A percentile compares a stretch with the other conserved stretches of the same genome.
Conservation (phyloP, 495 filamentous ascomycete genomes). For the Xylaria flabelliformis region DNA sequence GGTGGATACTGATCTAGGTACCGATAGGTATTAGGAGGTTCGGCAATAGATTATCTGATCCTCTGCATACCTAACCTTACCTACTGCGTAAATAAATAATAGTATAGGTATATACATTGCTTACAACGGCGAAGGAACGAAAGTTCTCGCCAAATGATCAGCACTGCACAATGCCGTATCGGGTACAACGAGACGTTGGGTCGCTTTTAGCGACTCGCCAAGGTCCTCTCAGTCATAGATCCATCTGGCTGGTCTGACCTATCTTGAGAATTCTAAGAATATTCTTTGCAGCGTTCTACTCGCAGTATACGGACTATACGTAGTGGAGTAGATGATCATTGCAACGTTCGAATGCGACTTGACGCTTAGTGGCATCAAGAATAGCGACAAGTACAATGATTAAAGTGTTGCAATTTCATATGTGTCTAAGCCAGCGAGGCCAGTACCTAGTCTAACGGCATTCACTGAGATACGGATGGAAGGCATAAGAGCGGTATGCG, state of each 20-base stretch:
- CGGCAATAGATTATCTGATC: background rate
- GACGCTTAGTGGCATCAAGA: background rate
- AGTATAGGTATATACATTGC: background rate
- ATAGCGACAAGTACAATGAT: background rate
- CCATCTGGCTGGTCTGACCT: background rate
- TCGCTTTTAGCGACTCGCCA: conserved; percentile 14
- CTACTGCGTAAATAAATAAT: background rate
- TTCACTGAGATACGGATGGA: background rate
- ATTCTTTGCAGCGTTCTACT: conserved; percentile 28
- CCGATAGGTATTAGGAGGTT: background rate
- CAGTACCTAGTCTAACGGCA: no score
- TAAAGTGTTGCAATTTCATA: no score
- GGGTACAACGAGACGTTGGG: conserved; percentile 18
- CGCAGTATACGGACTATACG: no score
- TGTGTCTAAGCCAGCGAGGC: no score
- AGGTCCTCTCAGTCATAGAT: background rate
- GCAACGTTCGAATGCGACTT: conserved; percentile 4
- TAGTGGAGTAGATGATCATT: conserved; percentile 7
- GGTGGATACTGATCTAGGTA: background rate
- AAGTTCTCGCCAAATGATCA: conserved; percentile 1
- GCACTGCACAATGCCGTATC: conserved; percentile 1
- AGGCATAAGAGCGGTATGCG: conserved; percentile 1
- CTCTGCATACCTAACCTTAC: background rate
- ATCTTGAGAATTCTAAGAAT: conserved; percentile 14
- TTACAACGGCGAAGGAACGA: background rate